Evolutionary conservation across 192 early-diverging fungal genomes (phyloP).

Genomic region (Coemansia sp.): DNA sequence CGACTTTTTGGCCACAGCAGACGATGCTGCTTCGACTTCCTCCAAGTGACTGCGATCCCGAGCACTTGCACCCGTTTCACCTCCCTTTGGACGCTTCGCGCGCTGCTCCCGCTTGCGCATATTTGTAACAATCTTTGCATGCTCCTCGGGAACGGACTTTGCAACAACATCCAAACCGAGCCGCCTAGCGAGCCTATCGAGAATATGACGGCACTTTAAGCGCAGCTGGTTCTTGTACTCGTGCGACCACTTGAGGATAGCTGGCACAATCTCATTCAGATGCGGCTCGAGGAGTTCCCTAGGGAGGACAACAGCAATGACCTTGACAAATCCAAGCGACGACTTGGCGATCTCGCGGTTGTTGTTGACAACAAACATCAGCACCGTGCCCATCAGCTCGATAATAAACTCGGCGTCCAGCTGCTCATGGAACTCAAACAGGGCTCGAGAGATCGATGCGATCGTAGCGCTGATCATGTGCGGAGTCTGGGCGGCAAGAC

Average conservation of each 20-base stretch:
- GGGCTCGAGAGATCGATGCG: constrained; percentile 73
- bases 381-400: constrained; percentile 76
- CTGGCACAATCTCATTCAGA: constrained; percentile 68
- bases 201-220: constrained; percentile 84
- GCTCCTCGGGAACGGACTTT: constrained; percentile 77
- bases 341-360: constrained; percentile 92
- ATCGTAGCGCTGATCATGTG: constrained; percentile 93
- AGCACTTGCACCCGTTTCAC: constrained; percentile 33
- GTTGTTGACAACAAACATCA: constrained; percentile 74
- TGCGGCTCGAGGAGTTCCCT: constrained; percentile 67
- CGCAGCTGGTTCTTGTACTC: constrained; percentile 90
- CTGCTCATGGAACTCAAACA: constrained; percentile 88
- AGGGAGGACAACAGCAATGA: constrained; percentile 75
- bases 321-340: constrained; percentile 92
- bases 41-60: constrained; percentile 55
- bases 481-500: constrained; percentile 85
- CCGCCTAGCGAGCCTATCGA: constrained; percentile 86
- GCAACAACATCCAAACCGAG: constrained; percentile 78
- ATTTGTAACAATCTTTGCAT: constrained; percentile 85
- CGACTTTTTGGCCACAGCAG: constrained; percentile 55
- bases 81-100: constrained; percentile 65
- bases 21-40: constrained; percentile 33
- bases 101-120: constrained; percentile 89
- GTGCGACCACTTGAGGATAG: constrained; percentile 79
- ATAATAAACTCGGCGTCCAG: constrained; percentile 63